phyloP scores from a whole-genome alignment of 129 eudicot genomes.

The Cynara cardunculus region DNA sequence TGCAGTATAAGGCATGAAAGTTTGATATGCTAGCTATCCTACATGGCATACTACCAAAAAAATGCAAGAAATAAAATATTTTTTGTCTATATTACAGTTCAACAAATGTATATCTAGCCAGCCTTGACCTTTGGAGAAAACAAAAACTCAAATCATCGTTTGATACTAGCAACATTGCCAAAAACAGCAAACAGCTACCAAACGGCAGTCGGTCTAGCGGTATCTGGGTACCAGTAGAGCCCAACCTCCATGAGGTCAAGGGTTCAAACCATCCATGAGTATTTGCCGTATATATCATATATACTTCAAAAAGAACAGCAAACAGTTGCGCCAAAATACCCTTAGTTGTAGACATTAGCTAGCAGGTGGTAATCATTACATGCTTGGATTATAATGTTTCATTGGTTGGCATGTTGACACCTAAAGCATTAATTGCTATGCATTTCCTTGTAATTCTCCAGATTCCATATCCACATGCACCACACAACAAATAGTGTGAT shows the following conservation, averaged over 20 bases:
- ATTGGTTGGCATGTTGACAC: neutral
- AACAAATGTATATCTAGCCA: no score
- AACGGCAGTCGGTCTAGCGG: neutral
- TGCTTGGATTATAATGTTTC: neutral
- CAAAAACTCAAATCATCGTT: neutral
- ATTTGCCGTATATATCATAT: neutral
- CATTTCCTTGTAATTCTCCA: no score
- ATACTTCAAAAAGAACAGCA: neutral
- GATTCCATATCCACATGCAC: neutral
- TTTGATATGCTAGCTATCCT: neutral
- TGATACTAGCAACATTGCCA: neutral
- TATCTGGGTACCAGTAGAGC: neutral
- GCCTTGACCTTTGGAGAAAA: neutral
- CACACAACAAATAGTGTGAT: neutral
- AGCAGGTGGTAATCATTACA: neutral
- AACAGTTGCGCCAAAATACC: neutral
- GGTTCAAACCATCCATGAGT: neutral
- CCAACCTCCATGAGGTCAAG: neutral
- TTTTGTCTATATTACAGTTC: neutral
- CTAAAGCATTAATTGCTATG: neutral
- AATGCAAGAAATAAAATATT: neutral
- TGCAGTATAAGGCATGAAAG: neutral
- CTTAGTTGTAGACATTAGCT: neutral
- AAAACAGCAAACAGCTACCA: neutral
- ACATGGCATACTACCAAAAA: neutral